phyloP scores from a whole-genome alignment of 129 eudicot species.

The Deinandra increscens region DNA sequence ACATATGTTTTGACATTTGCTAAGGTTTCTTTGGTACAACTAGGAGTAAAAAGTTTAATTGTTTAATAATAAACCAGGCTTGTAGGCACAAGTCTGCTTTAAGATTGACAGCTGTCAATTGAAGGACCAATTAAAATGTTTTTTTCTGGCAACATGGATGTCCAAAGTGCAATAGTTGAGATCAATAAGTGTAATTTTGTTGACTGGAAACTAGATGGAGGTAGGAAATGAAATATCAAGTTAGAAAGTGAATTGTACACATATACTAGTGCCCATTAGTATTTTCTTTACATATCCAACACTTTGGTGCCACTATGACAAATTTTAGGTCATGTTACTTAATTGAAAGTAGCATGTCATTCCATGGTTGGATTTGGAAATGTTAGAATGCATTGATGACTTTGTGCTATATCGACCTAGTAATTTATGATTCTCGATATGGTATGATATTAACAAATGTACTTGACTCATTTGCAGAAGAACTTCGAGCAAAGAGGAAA shows the following conservation, averaged over 20 bases:
- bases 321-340: conserved; percentile 3
- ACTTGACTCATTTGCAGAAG: conserved; percentile 54
- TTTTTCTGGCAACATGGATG: not conserved
- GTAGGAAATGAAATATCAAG: not conserved
- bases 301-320: conserved; percentile 2
- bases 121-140: not conserved
- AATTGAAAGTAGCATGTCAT: not conserved
- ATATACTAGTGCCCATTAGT: not conserved
- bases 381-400: conserved; percentile 16
- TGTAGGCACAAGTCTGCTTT: not conserved
- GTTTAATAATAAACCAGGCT: conserved; percentile 3
- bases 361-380: not conserved
- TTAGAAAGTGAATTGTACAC: not conserved
- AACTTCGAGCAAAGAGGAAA: conserved; percentile 88
- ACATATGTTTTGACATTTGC: not conserved
- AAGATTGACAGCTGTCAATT: not conserved
- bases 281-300: not conserved
- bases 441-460: conserved; percentile 3
- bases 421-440: not conserved
- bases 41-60: not conserved
- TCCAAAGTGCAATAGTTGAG: not conserved
- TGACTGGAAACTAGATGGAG: not conserved
- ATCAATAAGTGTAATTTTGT: not conserved
- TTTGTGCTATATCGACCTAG: not conserved
- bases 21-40: not conserved